Evolutionary conservation across 108 stramenopile genomes (phyloP), one percentile per base, ranked within the genome.

Genomic region (Discostella pseudostelligera): DNA sequence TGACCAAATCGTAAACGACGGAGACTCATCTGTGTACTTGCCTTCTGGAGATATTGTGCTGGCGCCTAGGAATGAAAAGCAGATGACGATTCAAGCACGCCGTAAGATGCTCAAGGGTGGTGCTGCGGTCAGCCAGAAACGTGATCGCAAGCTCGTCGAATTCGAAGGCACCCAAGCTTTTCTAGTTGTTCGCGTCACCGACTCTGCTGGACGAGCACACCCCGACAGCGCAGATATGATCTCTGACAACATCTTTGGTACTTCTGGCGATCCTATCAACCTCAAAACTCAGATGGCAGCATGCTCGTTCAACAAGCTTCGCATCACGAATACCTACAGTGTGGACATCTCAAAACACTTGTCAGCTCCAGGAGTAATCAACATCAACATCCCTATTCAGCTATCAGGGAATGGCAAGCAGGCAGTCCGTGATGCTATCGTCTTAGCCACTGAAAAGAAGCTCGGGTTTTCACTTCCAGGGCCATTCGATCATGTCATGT

Each of bases 211-310:
- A 3, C 0, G 29, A 37, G 59, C 59, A 3, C 48, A 49, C 12
- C 45, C 56, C n/a, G 55, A 57, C n/a, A 65, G 57, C 40, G 55
- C 68, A 29, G 16, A 25, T 19, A n/a, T 56, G 43, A 45, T 80
- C 25, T 59, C 57, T 1, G 48, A 66, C 26, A 53, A 74, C 5
- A 67, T 66, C 37, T 76, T 76, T 70, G 76, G 76, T 19, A 65
- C 69, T n/a, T 25, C 13, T 22, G 76, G 63, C 12, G 70, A 71
- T 60, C n/a, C 13, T 12, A 12, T 59, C 12, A 78, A 39, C 39
- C 16, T 72, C 43, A 60, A 58, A 28, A 61, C 56, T 35, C 70
- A 72, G 39, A 67, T 67, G 8, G 56, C 22, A 6, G 70, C 65
- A 14, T 67, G 65, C 26, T 72, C 71, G 0, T 50, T 78, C 62